phyloP scores from a whole-genome alignment of 2,329 filamentous ascomycete genomes.

The Raffaelea albimanens region DNA sequence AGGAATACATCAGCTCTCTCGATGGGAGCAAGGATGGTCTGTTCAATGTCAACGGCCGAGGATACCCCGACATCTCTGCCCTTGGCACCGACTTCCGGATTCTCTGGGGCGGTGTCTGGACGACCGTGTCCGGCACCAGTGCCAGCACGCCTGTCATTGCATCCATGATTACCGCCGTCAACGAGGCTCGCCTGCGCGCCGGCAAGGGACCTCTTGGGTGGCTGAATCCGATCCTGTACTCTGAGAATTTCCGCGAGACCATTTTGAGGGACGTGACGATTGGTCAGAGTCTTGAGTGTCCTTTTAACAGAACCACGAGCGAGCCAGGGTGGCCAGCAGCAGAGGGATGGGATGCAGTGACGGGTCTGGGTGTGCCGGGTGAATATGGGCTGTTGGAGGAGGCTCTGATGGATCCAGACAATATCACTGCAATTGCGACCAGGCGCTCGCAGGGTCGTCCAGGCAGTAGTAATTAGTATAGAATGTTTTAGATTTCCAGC shows the following conservation, averaged over 20 bases:
- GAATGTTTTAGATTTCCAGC: too few species aligned
- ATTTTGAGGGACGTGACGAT: constrained; percentile 31
- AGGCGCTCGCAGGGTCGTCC: too few species aligned
- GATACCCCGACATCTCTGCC: constrained; percentile 40
- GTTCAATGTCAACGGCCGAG: constrained; percentile 37
- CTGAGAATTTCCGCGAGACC: constrained; percentile 20
- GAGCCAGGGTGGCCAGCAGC: constrained; percentile 34
- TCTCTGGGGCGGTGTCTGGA: constrained; percentile 18
- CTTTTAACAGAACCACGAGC: constrained; percentile 19
- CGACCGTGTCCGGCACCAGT: constrained; percentile 32
- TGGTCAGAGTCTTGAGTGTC: constrained; percentile 31
- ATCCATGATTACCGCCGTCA: constrained; percentile 43
- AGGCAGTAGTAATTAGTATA: neutral
- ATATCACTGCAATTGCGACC: too few species aligned
- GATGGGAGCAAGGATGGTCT: constrained; percentile 25
- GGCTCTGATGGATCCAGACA: neutral
- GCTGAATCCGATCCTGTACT: constrained; percentile 41
- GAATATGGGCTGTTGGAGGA: constrained; percentile 27
- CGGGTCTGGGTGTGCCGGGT: constrained; percentile 37
- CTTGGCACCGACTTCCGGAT: constrained; percentile 48
- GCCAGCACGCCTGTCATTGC: constrained; percentile 46
- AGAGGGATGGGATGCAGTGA: constrained; percentile 37
- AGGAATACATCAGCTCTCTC: constrained; percentile 30
- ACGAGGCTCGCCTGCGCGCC: constrained; percentile 39
- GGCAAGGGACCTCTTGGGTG: constrained; percentile 43